These are phyloP conservation scores for Tulasnella sp. DNA, from an alignment of 768 basidiomycete species.

Conservation along the genomic window DNA sequence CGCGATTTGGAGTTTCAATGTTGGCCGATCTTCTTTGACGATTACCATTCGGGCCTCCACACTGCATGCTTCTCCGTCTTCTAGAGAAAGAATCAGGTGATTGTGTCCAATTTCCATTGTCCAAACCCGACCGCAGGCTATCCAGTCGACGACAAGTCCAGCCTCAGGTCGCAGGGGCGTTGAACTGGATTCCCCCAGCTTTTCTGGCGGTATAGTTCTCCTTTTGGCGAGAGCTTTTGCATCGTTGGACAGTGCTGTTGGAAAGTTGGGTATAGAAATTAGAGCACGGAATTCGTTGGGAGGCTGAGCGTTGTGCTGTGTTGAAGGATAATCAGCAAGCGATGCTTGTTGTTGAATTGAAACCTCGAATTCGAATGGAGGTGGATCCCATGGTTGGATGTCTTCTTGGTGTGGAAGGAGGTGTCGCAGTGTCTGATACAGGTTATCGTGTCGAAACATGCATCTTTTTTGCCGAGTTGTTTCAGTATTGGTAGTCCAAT, in stretches of 20 bases:
- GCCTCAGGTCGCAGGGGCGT: not conserved
- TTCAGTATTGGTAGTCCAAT: too few relatives aligned
- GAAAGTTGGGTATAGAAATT: constrained; percentile 2
- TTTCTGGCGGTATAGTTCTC: constrained; percentile 2
- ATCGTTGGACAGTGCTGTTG: not conserved
- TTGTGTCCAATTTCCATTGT: constrained; percentile 9
- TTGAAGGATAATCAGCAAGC: not conserved
- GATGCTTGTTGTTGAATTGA: not conserved
- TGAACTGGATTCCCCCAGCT: not conserved
- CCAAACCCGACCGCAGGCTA: constrained; percentile 4
- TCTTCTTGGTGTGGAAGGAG: not conserved
- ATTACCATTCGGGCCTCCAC: constrained; percentile 6
- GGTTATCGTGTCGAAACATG: constrained; percentile 10
- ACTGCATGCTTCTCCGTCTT: not conserved
- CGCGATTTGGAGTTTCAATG: too few relatives aligned
- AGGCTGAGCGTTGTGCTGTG: not conserved
- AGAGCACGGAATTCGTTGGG: constrained; percentile 12
- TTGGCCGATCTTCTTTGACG: constrained; percentile 9
- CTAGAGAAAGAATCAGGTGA: constrained; percentile 6
- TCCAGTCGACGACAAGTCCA: constrained; percentile 5
- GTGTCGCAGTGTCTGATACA: constrained; percentile 8
- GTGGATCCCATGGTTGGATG: constrained; percentile 3
- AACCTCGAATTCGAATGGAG: constrained; percentile 7
- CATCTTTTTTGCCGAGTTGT: too few relatives aligned
- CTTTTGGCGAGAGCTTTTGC: constrained; percentile 2